These are phyloP conservation scores for Globisporangium nodosum DNA, from an alignment of 352 stramenopile genomes.

Conservation along the genomic window DNA sequence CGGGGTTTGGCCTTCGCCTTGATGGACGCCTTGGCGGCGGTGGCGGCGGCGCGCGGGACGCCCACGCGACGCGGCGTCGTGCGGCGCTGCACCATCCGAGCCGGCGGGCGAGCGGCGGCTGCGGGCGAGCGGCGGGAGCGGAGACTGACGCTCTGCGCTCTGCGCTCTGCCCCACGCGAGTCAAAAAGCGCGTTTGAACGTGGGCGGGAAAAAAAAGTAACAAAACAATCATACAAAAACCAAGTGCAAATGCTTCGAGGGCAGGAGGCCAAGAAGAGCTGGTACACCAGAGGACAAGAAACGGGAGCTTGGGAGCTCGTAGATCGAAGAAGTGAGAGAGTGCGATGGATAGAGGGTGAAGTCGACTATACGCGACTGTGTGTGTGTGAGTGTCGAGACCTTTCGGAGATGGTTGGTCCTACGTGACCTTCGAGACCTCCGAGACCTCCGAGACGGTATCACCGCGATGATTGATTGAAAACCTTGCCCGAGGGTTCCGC, in stretches of 20 bases:
- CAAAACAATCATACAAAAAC: no score
- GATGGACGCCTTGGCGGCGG: not conserved
- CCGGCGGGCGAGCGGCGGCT: not conserved
- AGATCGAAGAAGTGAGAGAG: no score
- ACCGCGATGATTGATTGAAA: not conserved
- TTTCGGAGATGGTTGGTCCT: no score
- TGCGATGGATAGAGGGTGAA: no score
- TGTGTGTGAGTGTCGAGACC: no score
- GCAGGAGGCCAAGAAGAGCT: no score
- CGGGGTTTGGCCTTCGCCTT: not conserved
- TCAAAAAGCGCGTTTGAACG: not conserved
- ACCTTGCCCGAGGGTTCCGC: not conserved
- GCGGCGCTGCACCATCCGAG: slow-evolving; percentile 11
- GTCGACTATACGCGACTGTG: no score
- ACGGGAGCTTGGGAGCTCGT: no score
- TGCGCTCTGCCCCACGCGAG: no score
- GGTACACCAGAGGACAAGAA: no score
- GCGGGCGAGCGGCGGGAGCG: not conserved
- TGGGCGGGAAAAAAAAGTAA: no score
- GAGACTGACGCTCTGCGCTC: not conserved
- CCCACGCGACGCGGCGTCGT: slow-evolving; percentile 5
- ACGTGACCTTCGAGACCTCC: not conserved
- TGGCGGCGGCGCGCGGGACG: slow-evolving; percentile 2
- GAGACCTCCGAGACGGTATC: not conserved
- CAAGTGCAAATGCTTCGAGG: no score